Conservation (phyloP, 2,329 filamentous ascomycete genomes). For the Dactylonectria estremocensis region DNA sequence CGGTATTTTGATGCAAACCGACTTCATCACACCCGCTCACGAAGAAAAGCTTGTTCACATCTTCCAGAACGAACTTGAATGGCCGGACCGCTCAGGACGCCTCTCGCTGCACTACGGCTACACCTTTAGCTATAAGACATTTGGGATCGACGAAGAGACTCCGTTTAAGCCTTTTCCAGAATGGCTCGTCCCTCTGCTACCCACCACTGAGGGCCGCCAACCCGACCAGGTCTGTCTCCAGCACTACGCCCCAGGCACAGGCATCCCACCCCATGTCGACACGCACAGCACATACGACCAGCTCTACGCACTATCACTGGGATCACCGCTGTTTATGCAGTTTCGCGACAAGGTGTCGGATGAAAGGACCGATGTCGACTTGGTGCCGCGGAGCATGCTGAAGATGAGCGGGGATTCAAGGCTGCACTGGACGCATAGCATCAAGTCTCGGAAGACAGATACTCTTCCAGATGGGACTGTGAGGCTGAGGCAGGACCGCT, state of each 20-base stretch:
- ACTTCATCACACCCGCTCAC: constrained; percentile 63
- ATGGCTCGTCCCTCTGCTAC: constrained; percentile 66
- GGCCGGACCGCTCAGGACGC: constrained; percentile 62
- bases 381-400: constrained; percentile 66
- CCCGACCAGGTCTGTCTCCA: constrained; percentile 74
- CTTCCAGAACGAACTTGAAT: constrained; percentile 61
- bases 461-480: constrained; percentile 61
- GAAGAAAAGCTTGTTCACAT: constrained; percentile 60
- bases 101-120: constrained; percentile 70
- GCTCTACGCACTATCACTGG: constrained; percentile 62
- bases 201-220: constrained; percentile 58
- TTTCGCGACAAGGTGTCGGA: constrained; percentile 53
- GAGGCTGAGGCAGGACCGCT: constrained; percentile 60
- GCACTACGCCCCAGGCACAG: constrained; percentile 72
- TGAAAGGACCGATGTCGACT: constrained; percentile 60
- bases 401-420: constrained; percentile 65
- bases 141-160: constrained; percentile 65
- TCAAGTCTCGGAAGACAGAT: constrained; percentile 68
- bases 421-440: constrained; percentile 70
- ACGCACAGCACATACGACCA: constrained; percentile 65
- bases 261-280: constrained; percentile 74
- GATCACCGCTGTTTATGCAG: constrained; percentile 61
- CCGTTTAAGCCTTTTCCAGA: constrained; percentile 66
- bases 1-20: constrained; percentile 60
- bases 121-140: constrained; percentile 72